Evolutionary conservation across 176 grass and related monocot species (phyloP).

Genomic region (Elymus sibiricus): DNA sequence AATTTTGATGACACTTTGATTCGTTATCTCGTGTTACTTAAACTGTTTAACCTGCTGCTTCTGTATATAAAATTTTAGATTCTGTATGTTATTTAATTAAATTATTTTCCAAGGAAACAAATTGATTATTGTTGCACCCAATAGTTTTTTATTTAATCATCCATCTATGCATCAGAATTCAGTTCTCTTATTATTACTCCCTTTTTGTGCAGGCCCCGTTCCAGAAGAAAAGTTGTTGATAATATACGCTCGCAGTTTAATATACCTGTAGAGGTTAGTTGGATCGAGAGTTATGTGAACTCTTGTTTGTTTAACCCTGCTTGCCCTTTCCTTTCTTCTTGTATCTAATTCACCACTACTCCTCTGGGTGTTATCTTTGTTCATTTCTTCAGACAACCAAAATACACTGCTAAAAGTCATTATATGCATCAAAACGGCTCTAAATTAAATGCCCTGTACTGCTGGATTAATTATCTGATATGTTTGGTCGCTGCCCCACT

Average conservation of each 20-base stretch:
- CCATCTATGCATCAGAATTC: not conserved
- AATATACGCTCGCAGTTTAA: conserved; percentile 53
- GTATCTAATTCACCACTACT: not conserved
- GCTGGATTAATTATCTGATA: not conserved
- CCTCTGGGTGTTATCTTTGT: not conserved
- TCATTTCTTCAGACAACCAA: not conserved
- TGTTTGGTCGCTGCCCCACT: not conserved
- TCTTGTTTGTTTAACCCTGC: not conserved
- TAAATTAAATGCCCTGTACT: conserved; percentile 1
- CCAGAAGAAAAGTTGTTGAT: conserved; percentile 57
- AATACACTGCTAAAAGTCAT: not conserved
- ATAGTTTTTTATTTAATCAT: conserved; percentile 6
- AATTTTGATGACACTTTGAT: not conserved
- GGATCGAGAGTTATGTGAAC: not conserved
- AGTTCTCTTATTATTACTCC: conserved; percentile 12
- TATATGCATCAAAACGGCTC: not conserved
- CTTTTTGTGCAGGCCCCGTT: conserved; percentile 50
- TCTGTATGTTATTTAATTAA: not conserved
- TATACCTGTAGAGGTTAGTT: conserved; percentile 67
- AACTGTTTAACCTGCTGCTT: not conserved
- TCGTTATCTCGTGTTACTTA: conserved; percentile 1
- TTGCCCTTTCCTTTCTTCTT: not conserved
- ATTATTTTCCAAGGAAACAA: not conserved
- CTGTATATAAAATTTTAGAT: not conserved
- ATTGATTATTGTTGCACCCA: not conserved